phyloP scores from a whole-genome alignment of 768 basidiomycete species.

The Lentinula detonsa region DNA sequence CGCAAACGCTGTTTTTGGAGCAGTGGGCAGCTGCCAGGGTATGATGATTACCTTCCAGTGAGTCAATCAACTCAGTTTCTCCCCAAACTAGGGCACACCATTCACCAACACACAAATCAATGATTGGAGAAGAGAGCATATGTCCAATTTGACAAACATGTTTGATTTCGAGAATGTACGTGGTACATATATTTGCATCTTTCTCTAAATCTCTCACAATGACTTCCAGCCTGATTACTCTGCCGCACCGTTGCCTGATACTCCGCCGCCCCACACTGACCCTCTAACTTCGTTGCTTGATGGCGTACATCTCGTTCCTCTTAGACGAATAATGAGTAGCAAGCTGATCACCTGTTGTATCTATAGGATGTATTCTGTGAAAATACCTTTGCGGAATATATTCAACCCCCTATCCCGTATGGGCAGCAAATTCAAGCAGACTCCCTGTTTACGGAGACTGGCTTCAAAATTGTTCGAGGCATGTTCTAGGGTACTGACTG shows the following conservation, averaged over 20 bases:
- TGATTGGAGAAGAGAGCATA: slow-evolving; percentile 8
- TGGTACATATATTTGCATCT: neutral
- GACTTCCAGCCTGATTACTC: slow-evolving; percentile 2
- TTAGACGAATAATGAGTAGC: neutral
- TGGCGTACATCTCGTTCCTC: neutral
- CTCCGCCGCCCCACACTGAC: slow-evolving; percentile 3
- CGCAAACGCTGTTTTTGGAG: slow-evolving; percentile 4
- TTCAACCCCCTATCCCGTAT: slow-evolving; percentile 4
- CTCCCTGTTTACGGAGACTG: slow-evolving; percentile 4
- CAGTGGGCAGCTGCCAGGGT: slow-evolving; percentile 5
- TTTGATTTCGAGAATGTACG: neutral
- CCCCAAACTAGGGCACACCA: neutral
- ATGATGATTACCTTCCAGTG: neutral
- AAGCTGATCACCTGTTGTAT: neutral
- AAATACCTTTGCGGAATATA: neutral
- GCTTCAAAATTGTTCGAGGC: slow-evolving; percentile 6
- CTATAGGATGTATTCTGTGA: slow-evolving; percentile 6
- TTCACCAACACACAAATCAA: slow-evolving; percentile 4
- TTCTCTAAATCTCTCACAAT: neutral
- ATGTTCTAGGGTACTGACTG: neutral
- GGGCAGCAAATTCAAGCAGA: neutral
- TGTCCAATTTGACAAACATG: slow-evolving; percentile 2
- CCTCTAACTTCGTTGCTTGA: slow-evolving; percentile 3
- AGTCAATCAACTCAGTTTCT: neutral
- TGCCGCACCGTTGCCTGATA: neutral